These are phyloP conservation scores for Clausena lansium DNA, from an alignment of 345 rosid genomes.

Conservation along the genomic window DNA sequence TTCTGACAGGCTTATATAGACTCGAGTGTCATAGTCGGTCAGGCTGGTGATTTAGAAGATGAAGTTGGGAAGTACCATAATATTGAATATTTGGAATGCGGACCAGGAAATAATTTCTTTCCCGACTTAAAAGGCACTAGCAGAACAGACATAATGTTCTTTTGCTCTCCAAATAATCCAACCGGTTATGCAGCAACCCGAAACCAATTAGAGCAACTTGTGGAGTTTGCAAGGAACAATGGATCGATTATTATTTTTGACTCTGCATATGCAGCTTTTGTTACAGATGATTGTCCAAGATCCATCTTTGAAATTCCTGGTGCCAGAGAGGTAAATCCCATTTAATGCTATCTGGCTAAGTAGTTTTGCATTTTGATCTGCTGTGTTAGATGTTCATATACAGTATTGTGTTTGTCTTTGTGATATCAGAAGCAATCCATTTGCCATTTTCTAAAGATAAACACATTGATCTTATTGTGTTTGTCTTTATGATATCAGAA, in stretches of 20 bases:
- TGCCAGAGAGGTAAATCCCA: conserved; percentile 58
- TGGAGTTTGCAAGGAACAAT: conserved; percentile 64
- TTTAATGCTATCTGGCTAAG: background rate
- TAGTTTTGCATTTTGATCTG: background rate
- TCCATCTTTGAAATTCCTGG: conserved; percentile 89
- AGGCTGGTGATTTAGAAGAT: conserved; percentile 55
- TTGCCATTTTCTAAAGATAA: background rate
- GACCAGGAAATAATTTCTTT: conserved; percentile 55
- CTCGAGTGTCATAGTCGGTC: conserved; percentile 74
- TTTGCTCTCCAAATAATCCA: conserved; percentile 92
- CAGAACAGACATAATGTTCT: conserved; percentile 79
- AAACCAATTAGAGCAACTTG: conserved; percentile 54
- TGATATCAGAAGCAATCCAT: background rate
- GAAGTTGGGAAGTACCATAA: conserved; percentile 53
- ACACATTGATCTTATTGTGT: background rate
- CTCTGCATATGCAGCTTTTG: conserved; percentile 72
- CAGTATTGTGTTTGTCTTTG: background rate
- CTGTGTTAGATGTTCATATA: background rate
- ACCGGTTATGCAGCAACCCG: conserved; percentile 75
- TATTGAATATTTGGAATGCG: conserved; percentile 67
- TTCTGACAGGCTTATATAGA: conserved; percentile 67
- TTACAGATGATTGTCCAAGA: conserved; percentile 65
- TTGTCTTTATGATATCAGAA: background rate
- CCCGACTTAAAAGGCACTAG: conserved; percentile 50
- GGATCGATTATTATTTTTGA: conserved; percentile 75